Percentiles rank a stretch among this genome's conserved stretches.
Evolutionary conservation across 352 stramenopile species (phyloP).

Genomic region (Phytopythium litorale): DNA sequence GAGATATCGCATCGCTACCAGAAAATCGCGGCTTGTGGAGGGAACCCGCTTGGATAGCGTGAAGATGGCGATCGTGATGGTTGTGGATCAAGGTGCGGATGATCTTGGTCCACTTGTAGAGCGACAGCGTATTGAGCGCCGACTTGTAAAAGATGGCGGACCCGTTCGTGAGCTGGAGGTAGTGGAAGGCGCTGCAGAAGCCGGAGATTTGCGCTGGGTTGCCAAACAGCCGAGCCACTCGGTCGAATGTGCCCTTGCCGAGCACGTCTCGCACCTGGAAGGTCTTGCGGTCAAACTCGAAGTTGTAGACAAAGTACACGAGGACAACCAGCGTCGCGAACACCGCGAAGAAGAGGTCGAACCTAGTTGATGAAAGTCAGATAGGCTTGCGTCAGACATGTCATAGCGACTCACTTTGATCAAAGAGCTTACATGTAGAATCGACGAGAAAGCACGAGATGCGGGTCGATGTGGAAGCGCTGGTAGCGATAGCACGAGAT

Average conservation of each 20-base stretch:
- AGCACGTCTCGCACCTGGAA: slow-evolving; percentile 27
- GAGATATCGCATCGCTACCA: background rate
- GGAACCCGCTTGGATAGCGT: no score
- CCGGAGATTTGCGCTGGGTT: slow-evolving; percentile 31
- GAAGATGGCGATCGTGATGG: slow-evolving; percentile 11
- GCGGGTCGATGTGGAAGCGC: slow-evolving; percentile 20
- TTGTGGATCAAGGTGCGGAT: slow-evolving; percentile 31
- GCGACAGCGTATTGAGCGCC: slow-evolving; percentile 27
- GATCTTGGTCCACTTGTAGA: slow-evolving; percentile 51
- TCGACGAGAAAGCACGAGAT: slow-evolving; percentile 26
- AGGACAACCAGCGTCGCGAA: slow-evolving; percentile 39
- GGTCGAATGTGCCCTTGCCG: slow-evolving; percentile 19
- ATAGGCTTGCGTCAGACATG: no score
- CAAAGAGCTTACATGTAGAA: slow-evolving; percentile 28
- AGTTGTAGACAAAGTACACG: slow-evolving; percentile 27
- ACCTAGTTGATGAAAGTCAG: slow-evolving; percentile 9
- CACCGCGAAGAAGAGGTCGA: slow-evolving; percentile 49
- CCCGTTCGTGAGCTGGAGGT: slow-evolving; percentile 22
- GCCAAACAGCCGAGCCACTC: slow-evolving; percentile 29
- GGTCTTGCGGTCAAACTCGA: slow-evolving; percentile 29
- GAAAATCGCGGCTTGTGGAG: background rate
- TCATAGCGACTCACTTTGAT: no score
- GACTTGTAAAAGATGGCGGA: slow-evolving; percentile 31
- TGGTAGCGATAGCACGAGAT: slow-evolving; percentile 43
- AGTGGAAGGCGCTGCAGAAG: slow-evolving; percentile 33